Base-by-base conservation (phyloP, 345 rosid genomes). In the Populus simonii region DNA sequence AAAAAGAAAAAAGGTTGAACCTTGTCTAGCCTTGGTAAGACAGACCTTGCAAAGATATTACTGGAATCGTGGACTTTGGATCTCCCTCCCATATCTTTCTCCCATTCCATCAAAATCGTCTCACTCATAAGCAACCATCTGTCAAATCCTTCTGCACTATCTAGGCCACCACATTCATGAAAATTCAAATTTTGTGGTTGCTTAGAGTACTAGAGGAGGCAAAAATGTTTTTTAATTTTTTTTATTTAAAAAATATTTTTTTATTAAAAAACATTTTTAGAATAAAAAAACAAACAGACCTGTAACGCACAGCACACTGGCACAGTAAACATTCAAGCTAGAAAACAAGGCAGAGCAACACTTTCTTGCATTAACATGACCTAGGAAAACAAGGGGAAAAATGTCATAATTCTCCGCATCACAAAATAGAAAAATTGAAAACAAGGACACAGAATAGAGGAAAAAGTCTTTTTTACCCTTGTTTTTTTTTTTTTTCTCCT, bases 21-120 rank as follows among this genome's bases (percentile, higher is more conserved):
- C 65, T 71, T 86, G 82, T 81, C 85, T 31, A 36, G 38, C 70
- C 18, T 75, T 77, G 57, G 66, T 18, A 65, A 74, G 86, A 78
- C 80, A 83, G 1, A 71, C 27, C 23, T 36, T 15, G 17, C 31
- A 81, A 70, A 73, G 70, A 71, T 16, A 53, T 33, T 51, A 77
- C 73, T 29, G 61, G 63, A 63, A 73, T 66, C 9, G 70, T 81
- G 85, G 82, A 55, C 66, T 73, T 72, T 73, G 41, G 85, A 82
- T 84, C 71, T 78, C 80, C 81, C 71, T 78, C 80, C 81, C 72
- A 55, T 35, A 78, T 78, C 83, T 70, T 76, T 43, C 16, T 35
- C 84, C 81, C 74, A 71, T 39, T 75, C 78, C 72, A 73, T 74
- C 78, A 74, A 66, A 65, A 43, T 51, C 59, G 35, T 23, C 71